phyloP scores from a whole-genome alignment of 176 grass and related monocot species.

The Tillandsia leiboldiana region DNA sequence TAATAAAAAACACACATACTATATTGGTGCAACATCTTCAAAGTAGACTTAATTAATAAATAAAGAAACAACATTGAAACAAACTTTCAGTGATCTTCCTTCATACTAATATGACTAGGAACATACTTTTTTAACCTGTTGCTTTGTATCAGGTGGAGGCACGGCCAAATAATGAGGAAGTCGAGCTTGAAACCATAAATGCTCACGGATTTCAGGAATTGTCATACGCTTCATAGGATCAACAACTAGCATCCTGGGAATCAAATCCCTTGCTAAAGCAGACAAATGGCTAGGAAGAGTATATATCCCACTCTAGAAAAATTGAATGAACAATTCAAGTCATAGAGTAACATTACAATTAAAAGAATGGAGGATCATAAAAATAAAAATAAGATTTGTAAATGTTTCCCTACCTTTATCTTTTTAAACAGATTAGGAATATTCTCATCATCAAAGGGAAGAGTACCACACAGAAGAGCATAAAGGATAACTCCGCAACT shows the following conservation, averaged over 20 bases:
- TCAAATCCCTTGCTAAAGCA: conserved; percentile 82
- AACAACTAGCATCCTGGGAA: conserved; percentile 88
- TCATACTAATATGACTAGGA: not conserved
- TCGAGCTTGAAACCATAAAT: conserved; percentile 64
- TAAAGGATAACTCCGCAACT: conserved; percentile 97
- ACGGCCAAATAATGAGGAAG: conserved; percentile 86
- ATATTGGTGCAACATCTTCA: too few relatives aligned
- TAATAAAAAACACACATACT: too few relatives aligned
- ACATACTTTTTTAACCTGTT: conserved; percentile 78
- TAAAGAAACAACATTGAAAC: too few relatives aligned
- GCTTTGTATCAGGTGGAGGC: conserved; percentile 69
- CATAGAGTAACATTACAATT: not conserved
- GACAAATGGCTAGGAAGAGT: conserved; percentile 94
- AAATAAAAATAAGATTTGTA: not conserved
- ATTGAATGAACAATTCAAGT: not conserved
- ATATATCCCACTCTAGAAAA: conserved; percentile 69
- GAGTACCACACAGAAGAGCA: conserved; percentile 94
- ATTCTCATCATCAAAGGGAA: conserved; percentile 98
- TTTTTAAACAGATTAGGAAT: conserved; percentile 90
- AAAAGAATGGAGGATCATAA: not conserved
- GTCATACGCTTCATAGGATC: conserved; percentile 96
- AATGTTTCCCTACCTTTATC: conserved; percentile 58
- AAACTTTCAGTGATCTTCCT: conserved; percentile 3
- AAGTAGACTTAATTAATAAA: too few relatives aligned
- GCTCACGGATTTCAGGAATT: conserved; percentile 82